Base-by-base conservation (phyloP, 345 rosid genomes). In the Aquilaria sinensis region DNA sequence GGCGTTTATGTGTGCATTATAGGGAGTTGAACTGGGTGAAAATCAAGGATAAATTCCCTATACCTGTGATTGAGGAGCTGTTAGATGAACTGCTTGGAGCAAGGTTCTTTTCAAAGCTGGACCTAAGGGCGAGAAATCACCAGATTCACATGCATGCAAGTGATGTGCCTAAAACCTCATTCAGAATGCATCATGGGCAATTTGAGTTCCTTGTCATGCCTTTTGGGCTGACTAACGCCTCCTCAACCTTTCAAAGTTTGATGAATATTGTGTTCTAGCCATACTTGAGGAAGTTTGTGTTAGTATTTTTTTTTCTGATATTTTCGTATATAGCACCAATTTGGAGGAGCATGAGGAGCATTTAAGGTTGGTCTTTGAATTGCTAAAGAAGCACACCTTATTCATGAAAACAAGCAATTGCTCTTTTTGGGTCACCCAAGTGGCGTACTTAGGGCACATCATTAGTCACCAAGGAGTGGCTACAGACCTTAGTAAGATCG, bases 201-300 rank as follows among this genome's bases (percentile, higher is more conserved):
- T 56, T 30, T 56, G 59, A 56, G n/a, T 56, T 56, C 13, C 2
- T 31, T 1, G 59, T 56, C 2, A 56, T 56, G 59, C 59, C 46
- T 2, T 56, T 56, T 34, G 46, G 59, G 43, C n/a, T 56, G 0
- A 56, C 59, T 1, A 56, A 56, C 31, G 59, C 59, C 12, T 41
- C 59, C 1, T 31, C 59, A 2, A 56, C 59, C 2, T 56, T 56
- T 6, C 59, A 56, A 3, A 12, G 7, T 1, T 1, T 32, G 23
- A 56, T 56, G 59, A 32, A 56, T 34, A 13, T 30, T 3, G 4
- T 56, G 14, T 34, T 56, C 59, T 12, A 14, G 23, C 1, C 1
- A 1, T 32, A 10, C 13, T 31, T 56, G 1, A 31, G 59, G 23
- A 56, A n/a, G 9, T n/a, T 56, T 11, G 13, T 56, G 0, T 2